Evolutionary conservation across 73 alveolate genomes (phyloP).

Genomic region (Tetrahymena elliotti): DNA sequence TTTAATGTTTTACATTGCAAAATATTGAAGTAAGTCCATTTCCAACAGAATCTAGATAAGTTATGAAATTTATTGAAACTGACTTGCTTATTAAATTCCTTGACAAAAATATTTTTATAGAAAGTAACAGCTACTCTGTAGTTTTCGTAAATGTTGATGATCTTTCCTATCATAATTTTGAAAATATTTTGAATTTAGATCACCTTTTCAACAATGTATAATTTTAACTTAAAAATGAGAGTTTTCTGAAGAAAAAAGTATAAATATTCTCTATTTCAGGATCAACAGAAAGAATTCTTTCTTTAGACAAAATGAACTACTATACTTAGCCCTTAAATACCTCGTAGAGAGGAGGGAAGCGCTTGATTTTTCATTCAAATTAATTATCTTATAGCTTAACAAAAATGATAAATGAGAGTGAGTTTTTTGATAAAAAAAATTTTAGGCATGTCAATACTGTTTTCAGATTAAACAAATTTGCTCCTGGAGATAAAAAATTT

Average conservation of each 20-base stretch:
- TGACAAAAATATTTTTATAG: background rate
- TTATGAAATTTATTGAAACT: background rate
- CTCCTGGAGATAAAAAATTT: background rate
- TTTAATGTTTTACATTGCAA: background rate
- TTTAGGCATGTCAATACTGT: background rate
- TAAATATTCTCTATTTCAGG: background rate
- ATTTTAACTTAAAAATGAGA: background rate
- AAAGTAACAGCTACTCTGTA: background rate
- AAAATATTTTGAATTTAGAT: background rate
- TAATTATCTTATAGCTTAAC: background rate
- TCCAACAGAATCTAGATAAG: background rate
- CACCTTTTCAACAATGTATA: background rate
- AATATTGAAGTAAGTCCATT: background rate
- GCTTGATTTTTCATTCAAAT: background rate
- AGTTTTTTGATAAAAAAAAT: background rate
- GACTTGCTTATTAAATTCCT: background rate
- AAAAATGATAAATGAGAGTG: background rate
- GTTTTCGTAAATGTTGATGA: background rate
- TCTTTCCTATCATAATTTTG: background rate
- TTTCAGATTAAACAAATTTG: background rate
- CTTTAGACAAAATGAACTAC: background rate
- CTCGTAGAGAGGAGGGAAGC: background rate
- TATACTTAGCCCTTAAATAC: background rate
- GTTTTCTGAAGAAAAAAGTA: background rate
- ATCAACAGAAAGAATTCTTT: background rate